Percentiles rank a stretch among this genome's conserved stretches.
These are phyloP conservation scores for Podospora conica DNA, from an alignment of 495 filamentous ascomycete genomes.

Conservation along the genomic window DNA sequence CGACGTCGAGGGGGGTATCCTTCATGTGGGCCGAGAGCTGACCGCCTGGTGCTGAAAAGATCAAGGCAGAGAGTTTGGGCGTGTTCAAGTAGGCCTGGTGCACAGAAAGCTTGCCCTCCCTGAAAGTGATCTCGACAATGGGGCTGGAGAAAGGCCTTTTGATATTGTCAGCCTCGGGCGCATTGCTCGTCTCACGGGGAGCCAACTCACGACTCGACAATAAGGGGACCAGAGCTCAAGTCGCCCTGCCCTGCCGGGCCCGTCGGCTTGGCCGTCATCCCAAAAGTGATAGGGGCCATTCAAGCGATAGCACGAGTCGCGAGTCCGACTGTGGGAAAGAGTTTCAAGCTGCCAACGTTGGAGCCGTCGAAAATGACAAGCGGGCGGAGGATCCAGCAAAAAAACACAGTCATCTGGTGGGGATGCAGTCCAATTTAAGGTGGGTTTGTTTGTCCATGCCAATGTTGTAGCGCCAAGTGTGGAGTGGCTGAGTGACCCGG, in stretches of 20 bases:
- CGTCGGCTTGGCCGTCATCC: too few relatives aligned
- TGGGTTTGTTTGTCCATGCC: neutral
- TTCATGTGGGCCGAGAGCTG: neutral
- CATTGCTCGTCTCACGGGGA: neutral
- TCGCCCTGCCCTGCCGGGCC: too few relatives aligned
- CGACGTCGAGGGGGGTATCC: slow-evolving; percentile 12
- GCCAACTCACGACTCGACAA: neutral
- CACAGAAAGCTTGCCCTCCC: slow-evolving; percentile 7
- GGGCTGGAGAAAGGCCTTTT: slow-evolving; percentile 26
- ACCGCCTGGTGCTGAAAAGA: neutral
- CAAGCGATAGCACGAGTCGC: neutral
- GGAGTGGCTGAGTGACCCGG: neutral
- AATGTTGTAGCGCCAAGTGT: neutral
- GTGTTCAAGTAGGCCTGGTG: slow-evolving; percentile 14
- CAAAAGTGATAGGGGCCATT: neutral
- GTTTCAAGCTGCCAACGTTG: neutral
- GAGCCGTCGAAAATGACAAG: too few relatives aligned
- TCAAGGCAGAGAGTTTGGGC: slow-evolving; percentile 7
- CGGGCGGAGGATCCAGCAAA: neutral
- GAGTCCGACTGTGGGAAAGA: neutral
- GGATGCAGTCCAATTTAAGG: neutral
- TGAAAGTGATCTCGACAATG: slow-evolving; percentile 14
- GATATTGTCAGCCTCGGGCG: neutral
- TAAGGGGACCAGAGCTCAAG: too few relatives aligned
- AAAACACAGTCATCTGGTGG: neutral